Evolutionary conservation across 192 early-diverging fungal species (phyloP).

Genomic region (Mortierella hygrophila): DNA sequence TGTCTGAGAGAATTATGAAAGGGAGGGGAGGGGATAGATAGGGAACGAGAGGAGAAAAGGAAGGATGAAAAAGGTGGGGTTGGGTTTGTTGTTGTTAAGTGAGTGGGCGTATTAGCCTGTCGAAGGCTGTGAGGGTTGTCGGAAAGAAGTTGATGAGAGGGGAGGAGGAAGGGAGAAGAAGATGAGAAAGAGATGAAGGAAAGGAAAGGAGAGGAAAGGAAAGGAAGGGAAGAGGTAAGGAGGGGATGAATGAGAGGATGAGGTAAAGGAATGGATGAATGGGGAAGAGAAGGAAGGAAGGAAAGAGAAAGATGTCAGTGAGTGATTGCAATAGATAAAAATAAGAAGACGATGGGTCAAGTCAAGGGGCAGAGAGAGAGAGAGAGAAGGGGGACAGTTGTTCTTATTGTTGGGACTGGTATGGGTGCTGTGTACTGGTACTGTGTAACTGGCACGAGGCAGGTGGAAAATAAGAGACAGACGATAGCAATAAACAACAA

Average conservation of each 20-base stretch:
- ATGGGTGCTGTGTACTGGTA: background rate
- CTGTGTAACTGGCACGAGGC: too few species aligned
- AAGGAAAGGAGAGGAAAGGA: background rate
- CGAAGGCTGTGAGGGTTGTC: background rate
- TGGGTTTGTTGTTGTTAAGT: constrained; percentile 20
- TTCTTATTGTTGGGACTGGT: background rate
- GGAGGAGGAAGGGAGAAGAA: background rate
- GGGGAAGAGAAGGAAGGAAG: background rate
- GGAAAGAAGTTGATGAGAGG: background rate
- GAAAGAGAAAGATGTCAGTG: background rate
- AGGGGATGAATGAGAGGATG: background rate
- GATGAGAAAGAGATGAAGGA: background rate
- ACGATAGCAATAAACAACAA: too few species aligned
- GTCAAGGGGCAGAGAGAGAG: background rate
- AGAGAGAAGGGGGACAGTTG: background rate
- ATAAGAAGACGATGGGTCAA: background rate
- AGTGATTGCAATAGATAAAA: background rate
- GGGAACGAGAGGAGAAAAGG: background rate
- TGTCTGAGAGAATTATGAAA: background rate
- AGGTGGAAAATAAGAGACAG: too few species aligned
- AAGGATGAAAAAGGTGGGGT: background rate
- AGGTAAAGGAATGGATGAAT: background rate
- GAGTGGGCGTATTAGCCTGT: constrained; percentile 14
- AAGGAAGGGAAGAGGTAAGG: background rate
- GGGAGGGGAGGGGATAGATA: constrained; percentile 19